Conservation (phyloP, 768 basidiomycete species). For the Suillus paluster region DNA sequence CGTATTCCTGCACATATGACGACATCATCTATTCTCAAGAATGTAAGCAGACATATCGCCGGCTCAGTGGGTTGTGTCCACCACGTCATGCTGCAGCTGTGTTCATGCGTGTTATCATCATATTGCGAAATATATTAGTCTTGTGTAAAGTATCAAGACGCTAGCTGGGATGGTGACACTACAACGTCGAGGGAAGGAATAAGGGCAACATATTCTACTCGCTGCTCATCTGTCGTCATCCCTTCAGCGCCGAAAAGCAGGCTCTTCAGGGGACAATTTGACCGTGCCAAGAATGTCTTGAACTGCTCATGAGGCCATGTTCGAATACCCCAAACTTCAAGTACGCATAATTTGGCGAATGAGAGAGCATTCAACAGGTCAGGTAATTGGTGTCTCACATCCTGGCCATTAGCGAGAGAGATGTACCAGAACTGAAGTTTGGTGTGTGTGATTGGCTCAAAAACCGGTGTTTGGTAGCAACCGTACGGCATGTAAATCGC, state of each 20-base stretch:
- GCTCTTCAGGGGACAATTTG: constrained; percentile 22
- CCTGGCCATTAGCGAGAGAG: neutral
- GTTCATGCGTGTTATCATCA: too few relatives aligned
- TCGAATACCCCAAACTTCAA: constrained; percentile 14
- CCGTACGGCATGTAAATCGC: constrained; percentile 9
- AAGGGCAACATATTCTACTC: constrained; percentile 14
- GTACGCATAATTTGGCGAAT: constrained; percentile 15
- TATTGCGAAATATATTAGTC: too few relatives aligned
- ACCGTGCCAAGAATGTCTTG: constrained; percentile 22
- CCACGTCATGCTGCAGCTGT: too few relatives aligned
- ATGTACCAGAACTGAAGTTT: constrained; percentile 17
- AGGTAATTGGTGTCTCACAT: constrained; percentile 16
- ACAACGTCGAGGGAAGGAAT: constrained; percentile 25
- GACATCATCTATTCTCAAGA: too few relatives aligned
- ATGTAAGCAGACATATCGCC: too few relatives aligned
- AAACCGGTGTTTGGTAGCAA: neutral
- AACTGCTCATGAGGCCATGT: constrained; percentile 20
- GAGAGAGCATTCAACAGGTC: constrained; percentile 19
- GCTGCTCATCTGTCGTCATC: constrained; percentile 18
- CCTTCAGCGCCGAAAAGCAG: constrained; percentile 26
- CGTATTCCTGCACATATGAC: too few relatives aligned
- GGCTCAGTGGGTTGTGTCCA: too few relatives aligned
- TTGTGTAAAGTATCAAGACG: too few relatives aligned
- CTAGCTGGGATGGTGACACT: too few relatives aligned
- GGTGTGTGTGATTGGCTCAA: constrained; percentile 11